Base-by-base conservation (phyloP, 2,329 filamentous ascomycete genomes). In the Aspergillus ochraceus region DNA sequence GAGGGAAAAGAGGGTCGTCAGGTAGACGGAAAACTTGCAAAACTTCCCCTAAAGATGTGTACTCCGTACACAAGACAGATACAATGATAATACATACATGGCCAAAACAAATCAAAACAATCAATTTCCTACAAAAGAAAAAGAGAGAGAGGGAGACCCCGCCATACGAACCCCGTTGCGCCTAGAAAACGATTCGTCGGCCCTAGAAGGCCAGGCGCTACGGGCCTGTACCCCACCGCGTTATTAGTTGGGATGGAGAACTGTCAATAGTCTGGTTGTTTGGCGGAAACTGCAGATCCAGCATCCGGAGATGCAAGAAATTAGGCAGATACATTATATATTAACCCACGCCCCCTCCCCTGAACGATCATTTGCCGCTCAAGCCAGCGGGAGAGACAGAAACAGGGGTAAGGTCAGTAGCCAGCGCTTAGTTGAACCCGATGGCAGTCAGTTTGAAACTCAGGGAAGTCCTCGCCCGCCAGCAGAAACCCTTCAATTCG, bases 251-350 rank as follows among this genome's bases (percentile, higher is more conserved):
- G 36, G 54, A 61, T 58, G 59, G 57, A 39, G 54, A 50, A 61
- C 24, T 52, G 52, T 59, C 60, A 63, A 64, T 64, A 66, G 62
- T 62, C 26, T 17, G 49, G 55, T 58, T 45, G 36, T 39, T 54
- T 56, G 57, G 49, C 59, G 57, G 55, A 52, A 49, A 49, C 26
- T 61, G 61, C 60, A 63, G 59, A 61, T 64, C 62, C 59, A 51
- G 49, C 53, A 51, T 53, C 19, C 51, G 45, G 42, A 62, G 30
- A 56, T 63, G 60, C 58, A 59, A 49, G 26, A 53, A 49, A 55
- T 59, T 61, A 68, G 66, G 64, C 66, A 68, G 66, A 63, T 59
- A 60, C 63, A 63, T 63, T 59, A 52, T 42, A 54, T 17, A 45
- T 42, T 42, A 42, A 42, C 36, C 17, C 36, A 42, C 36, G 17